Percentiles rank a stretch among this genome's conserved stretches.
These are phyloP conservation scores for Podosphaera fusca DNA, from an alignment of 2,329 filamentous ascomycete genomes.

Conservation along the genomic window DNA sequence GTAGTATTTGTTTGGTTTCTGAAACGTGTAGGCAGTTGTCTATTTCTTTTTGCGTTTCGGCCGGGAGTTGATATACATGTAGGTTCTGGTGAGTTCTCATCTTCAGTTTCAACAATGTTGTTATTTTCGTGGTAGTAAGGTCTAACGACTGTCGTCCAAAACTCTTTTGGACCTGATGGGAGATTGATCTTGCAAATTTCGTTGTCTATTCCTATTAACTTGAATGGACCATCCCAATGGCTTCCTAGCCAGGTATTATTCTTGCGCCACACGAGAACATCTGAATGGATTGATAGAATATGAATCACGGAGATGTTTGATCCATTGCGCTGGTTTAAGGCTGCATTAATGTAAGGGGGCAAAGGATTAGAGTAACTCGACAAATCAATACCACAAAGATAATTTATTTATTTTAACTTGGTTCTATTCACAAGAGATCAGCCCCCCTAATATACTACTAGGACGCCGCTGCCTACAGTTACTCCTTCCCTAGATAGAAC, in stretches of 20 bases:
- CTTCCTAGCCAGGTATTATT: background rate
- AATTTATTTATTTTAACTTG: too few relatives aligned
- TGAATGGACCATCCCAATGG: background rate
- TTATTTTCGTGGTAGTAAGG: background rate
- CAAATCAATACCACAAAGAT: too few relatives aligned
- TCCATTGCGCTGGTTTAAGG: background rate
- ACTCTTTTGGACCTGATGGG: background rate
- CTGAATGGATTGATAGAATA: slow-evolving; percentile 1
- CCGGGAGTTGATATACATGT: background rate
- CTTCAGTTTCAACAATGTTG: background rate
- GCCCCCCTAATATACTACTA: too few relatives aligned
- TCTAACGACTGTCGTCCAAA: background rate
- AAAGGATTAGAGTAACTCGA: too few relatives aligned
- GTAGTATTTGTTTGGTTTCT: background rate
- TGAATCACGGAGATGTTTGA: background rate
- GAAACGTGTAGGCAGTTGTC: background rate
- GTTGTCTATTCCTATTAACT: background rate
- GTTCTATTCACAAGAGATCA: too few relatives aligned
- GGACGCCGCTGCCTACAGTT: too few relatives aligned
- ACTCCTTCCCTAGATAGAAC: too few relatives aligned
- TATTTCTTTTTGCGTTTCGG: background rate
- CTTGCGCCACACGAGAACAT: slow-evolving; percentile 2
- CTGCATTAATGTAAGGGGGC: too few relatives aligned
- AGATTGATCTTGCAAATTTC: background rate
- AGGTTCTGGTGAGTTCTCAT: background rate